Percentiles rank a stretch among this genome's conserved stretches.
These are phyloP conservation scores for Withania somnifera DNA, from an alignment of 305 asterid genomes.

Conservation along the genomic window DNA sequence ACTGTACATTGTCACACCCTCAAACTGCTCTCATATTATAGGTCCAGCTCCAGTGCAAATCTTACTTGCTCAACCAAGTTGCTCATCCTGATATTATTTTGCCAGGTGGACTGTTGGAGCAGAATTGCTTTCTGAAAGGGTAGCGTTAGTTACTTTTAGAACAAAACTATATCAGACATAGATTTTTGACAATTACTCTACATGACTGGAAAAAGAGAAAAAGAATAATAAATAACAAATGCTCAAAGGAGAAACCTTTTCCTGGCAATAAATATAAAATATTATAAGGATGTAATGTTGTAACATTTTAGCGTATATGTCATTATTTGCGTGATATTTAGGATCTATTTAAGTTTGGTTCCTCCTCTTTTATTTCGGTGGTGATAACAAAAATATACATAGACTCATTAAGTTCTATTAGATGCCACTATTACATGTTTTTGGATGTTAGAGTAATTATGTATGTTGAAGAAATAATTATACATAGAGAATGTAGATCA, in stretches of 20 bases:
- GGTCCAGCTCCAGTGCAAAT: slow-evolving; percentile 3
- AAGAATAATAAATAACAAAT: slow-evolving; percentile 1
- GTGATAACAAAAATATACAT: not conserved
- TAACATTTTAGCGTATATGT: not conserved
- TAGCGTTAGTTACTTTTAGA: not conserved
- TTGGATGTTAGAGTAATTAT: not conserved
- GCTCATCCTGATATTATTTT: slow-evolving; percentile 84
- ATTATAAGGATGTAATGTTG: not conserved
- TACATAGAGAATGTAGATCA: not conserved
- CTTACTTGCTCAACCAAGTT: slow-evolving; percentile 95
- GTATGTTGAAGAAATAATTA: not conserved
- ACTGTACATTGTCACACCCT: not conserved
- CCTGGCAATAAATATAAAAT: not conserved
- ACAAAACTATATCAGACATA: not conserved
- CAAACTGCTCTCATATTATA: not conserved
- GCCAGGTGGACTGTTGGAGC: slow-evolving; percentile 93
- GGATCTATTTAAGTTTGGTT: not conserved
- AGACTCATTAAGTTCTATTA: not conserved
- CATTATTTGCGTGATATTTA: not conserved
- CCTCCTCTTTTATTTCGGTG: not conserved
- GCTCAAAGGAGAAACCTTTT: slow-evolving; percentile 3
- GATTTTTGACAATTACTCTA: not conserved
- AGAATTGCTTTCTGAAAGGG: slow-evolving; percentile 72
- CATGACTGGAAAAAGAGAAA: slow-evolving; percentile 1
- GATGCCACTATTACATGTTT: not conserved